Percentiles rank a stretch among this genome's conserved stretches.
These are phyloP conservation scores for Fusarium sulawesiense DNA, from an alignment of 2,329 filamentous ascomycete species.

Conservation along the genomic window DNA sequence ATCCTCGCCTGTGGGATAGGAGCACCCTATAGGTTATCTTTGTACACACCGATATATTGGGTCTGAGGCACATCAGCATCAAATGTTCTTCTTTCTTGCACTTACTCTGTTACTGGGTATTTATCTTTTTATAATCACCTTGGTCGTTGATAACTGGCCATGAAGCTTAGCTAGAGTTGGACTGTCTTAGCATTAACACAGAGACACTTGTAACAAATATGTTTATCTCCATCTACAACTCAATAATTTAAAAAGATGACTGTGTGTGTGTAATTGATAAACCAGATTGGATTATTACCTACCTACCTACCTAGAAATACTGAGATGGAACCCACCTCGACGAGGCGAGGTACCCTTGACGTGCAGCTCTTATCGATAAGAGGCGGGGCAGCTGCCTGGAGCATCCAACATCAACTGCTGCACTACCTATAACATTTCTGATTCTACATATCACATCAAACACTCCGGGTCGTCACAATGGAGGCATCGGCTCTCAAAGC, in stretches of 20 bases:
- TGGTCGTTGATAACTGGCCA: neutral
- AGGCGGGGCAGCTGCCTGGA: conserved; percentile 43
- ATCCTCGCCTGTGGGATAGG: neutral
- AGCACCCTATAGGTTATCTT: neutral
- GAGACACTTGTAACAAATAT: neutral
- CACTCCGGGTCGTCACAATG: conserved; percentile 39
- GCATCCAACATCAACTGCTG: conserved; percentile 31
- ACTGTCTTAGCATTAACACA: neutral
- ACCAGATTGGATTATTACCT: neutral
- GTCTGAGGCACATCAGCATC: neutral
- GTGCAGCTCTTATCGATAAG: conserved; percentile 47
- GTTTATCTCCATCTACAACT: neutral
- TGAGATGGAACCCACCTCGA: neutral
- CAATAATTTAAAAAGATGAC: neutral
- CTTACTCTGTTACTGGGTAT: neutral
- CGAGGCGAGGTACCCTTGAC: neutral
- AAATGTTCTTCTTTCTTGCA: neutral
- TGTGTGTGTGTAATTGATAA: neutral
- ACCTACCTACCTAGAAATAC: neutral
- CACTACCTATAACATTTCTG: conserved; percentile 21
- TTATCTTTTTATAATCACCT: neutral
- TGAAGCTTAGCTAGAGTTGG: neutral
- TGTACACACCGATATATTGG: neutral
- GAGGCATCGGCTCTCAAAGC: conserved; percentile 49
- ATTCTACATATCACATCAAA: conserved; percentile 20